Evolutionary conservation across 352 stramenopile genomes (phyloP).

Genomic region (Globisporangium polare): DNA sequence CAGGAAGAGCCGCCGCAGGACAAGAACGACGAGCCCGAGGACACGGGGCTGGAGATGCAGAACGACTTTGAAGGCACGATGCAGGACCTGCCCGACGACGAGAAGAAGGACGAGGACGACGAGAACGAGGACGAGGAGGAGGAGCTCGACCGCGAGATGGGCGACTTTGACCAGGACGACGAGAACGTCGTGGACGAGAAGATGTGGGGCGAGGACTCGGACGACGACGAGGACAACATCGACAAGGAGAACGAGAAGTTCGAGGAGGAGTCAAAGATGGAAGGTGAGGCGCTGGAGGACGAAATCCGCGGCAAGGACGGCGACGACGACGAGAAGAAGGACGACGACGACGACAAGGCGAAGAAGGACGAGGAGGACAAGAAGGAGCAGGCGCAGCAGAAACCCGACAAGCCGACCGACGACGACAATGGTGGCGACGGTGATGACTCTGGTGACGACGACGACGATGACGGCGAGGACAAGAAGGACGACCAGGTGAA

Average conservation of each 20-base stretch:
- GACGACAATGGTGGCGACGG: constrained; percentile 36
- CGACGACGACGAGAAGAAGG: constrained; percentile 81
- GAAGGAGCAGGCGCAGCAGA: constrained; percentile 30
- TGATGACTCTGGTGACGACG: constrained; percentile 34
- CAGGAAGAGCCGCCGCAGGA: constrained; percentile 80
- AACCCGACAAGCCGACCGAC: constrained; percentile 50
- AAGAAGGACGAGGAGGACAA: constrained; percentile 36
- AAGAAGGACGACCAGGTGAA: constrained; percentile 87
- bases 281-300: constrained; percentile 78
- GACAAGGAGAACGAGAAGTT: constrained; percentile 97
- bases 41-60: constrained; percentile 99
- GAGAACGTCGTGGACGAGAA: constrained; percentile 99
- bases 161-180: constrained; percentile 93
- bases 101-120: constrained; percentile 89
- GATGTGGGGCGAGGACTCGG: constrained; percentile 94
- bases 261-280: constrained; percentile 82
- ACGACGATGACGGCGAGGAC: constrained; percentile 37
- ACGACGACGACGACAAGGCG: constrained; percentile 57
- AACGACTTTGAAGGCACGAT: constrained; percentile 99
- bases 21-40: constrained; percentile 89
- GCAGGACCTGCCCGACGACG: constrained; percentile 94
- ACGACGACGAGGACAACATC: constrained; percentile 92
- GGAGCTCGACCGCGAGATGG: constrained; percentile 99
- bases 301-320: constrained; percentile 89
- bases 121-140: constrained; percentile 87